Evolutionary conservation across 139 green algal genomes (phyloP).

Genomic region (Limnomonas spitsbergensis): DNA sequence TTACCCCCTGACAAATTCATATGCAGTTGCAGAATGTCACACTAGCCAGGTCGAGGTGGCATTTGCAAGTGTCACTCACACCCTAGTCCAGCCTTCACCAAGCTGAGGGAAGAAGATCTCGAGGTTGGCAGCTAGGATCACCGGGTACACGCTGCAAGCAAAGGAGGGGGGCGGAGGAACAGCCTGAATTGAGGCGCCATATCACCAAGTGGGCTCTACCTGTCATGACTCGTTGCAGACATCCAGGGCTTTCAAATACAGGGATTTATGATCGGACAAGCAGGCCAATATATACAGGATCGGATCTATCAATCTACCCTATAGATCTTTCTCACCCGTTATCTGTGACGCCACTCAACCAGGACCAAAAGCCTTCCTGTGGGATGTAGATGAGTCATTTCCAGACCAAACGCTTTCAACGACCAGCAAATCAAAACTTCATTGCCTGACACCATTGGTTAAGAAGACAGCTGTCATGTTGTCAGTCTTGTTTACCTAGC

Average conservation of each 20-base stretch:
- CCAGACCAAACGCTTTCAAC: too few species aligned
- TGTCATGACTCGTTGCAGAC: too few species aligned
- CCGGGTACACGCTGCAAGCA: slow-evolving; percentile 79
- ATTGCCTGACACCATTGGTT: too few species aligned
- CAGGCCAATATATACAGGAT: neutral
- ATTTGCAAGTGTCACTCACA: too few species aligned
- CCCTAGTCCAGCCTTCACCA: slow-evolving; percentile 26
- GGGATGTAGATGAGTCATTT: neutral
- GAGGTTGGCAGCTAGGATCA: slow-evolving; percentile 92
- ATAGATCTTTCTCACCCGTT: slow-evolving; percentile 50
- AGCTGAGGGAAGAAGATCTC: slow-evolving; percentile 64
- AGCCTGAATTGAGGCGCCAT: too few species aligned
- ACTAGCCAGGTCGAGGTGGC: too few species aligned
- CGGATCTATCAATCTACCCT: neutral
- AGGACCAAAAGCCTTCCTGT: slow-evolving; percentile 83
- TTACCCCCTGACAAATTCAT: too few species aligned
- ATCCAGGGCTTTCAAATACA: too few species aligned
- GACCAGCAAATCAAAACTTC: too few species aligned
- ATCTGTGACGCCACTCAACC: slow-evolving; percentile 89
- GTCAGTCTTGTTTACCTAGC: too few species aligned
- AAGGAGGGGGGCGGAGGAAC: neutral
- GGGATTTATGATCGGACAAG: neutral
- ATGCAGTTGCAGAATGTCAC: neutral
- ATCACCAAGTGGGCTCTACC: too few species aligned
- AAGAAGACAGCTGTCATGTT: too few species aligned